Conservation (phyloP, 163 green algal genomes). For the Volvox carteri region DNA sequence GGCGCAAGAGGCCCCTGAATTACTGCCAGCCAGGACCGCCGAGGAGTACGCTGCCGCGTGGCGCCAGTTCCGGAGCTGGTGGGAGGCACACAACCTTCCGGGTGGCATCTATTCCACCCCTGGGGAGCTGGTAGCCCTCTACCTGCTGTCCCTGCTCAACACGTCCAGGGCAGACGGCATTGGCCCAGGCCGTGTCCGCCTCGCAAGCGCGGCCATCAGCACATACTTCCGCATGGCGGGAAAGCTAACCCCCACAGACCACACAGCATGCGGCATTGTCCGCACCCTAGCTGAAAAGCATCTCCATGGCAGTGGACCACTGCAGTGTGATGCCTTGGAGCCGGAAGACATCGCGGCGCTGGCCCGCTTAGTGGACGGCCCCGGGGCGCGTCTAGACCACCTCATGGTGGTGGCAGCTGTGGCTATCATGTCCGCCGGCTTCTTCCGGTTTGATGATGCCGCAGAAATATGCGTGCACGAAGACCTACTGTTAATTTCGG, state of each 20-base stretch:
- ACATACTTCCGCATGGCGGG: conserved; percentile 1
- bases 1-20: background rate
- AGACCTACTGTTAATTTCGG: too few relatives aligned
- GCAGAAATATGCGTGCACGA: too few relatives aligned
- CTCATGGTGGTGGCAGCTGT: too few relatives aligned
- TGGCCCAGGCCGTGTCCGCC: background rate
- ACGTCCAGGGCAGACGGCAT: background rate
- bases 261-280: too few relatives aligned
- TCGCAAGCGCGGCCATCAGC: too few relatives aligned
- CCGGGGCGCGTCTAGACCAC: background rate
- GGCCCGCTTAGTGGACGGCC: background rate
- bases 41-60: background rate
- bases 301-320: background rate
- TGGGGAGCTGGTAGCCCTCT: too few relatives aligned
- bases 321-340: background rate
- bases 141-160: too few relatives aligned
- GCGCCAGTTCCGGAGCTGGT: background rate
- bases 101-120: background rate
- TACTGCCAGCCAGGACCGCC: background rate
- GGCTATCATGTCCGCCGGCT: too few relatives aligned
- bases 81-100: too few relatives aligned
- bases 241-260: background rate
- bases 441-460: too few relatives aligned
- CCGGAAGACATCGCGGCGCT: too few relatives aligned
- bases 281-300: background rate